Percentiles rank a stretch among this genome's conserved stretches.
These are phyloP conservation scores for Magnolia sinica DNA, from an alignment of 164 flowering plant species.

Conservation along the genomic window DNA sequence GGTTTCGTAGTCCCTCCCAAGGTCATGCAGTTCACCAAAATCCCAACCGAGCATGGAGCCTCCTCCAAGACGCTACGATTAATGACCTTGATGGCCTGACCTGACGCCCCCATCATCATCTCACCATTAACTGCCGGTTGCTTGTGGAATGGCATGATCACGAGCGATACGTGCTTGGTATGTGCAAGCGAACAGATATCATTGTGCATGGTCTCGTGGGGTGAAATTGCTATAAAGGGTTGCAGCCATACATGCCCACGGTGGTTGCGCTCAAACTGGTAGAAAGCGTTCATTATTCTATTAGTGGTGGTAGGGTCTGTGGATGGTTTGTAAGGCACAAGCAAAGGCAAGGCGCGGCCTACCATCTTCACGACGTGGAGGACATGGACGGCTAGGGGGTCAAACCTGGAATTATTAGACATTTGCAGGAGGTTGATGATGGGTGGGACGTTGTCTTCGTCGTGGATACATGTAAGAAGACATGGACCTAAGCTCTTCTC, in stretches of 20 bases:
- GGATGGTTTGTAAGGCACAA: background rate
- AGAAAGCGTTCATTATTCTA: constrained; percentile 11
- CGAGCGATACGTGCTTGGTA: constrained; percentile 19
- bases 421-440: constrained; percentile 17
- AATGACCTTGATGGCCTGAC: constrained; percentile 8
- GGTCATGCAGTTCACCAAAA: constrained; percentile 35
- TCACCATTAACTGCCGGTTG: background rate
- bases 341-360: constrained; percentile 12
- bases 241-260: background rate
- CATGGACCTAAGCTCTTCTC: background rate
- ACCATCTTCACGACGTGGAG: constrained; percentile 19
- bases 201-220: constrained; percentile 46
- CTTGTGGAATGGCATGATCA: constrained; percentile 37
- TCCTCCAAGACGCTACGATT: constrained; percentile 23
- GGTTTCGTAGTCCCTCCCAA: constrained; percentile 19
- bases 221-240: constrained; percentile 31
- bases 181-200: constrained; percentile 31
- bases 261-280: constrained; percentile 3
- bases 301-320: background rate
- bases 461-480: constrained; percentile 11
- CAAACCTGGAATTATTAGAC: constrained; percentile 10
- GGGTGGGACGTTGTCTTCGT: constrained; percentile 12
- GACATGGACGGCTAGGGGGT: constrained; percentile 8
- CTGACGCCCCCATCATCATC: background rate
- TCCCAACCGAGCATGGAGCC: constrained; percentile 49